Evolutionary conservation across 805 yeast species (phyloP).

Genomic region (Kuraishia capsulata): DNA sequence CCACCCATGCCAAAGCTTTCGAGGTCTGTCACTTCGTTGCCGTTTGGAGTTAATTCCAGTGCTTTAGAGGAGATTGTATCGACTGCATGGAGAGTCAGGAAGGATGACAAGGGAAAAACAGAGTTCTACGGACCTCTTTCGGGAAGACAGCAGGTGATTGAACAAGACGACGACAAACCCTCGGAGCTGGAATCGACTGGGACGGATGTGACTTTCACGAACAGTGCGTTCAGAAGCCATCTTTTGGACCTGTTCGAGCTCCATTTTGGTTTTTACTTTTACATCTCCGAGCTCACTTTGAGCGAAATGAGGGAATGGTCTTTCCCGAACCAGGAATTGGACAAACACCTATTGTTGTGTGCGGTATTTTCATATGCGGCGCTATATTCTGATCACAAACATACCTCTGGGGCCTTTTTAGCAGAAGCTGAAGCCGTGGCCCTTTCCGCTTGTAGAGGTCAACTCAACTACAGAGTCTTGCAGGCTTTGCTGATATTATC

Average conservation of each 20-base stretch:
- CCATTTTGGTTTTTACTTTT: constrained; percentile 18
- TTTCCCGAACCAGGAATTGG: constrained; percentile 16
- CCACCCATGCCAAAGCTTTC: constrained; percentile 9
- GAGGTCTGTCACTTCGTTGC: constrained; percentile 6
- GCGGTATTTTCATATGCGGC: constrained; percentile 21
- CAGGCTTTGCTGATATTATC: constrained; percentile 20
- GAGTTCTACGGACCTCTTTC: constrained; percentile 27
- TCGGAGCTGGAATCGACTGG: constrained; percentile 2
- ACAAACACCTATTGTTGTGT: constrained; percentile 18
- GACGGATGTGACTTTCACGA: constrained; percentile 8
- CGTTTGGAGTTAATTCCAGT: constrained; percentile 11
- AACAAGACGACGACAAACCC: constrained; percentile 9
- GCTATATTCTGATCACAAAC: constrained; percentile 9
- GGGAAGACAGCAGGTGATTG: constrained; percentile 20
- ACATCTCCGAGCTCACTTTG: constrained; percentile 12
- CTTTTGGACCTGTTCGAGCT: constrained; percentile 12
- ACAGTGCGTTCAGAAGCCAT: constrained; percentile 3
- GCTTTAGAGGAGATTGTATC: constrained; percentile 23
- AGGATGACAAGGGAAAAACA: constrained; percentile 15
- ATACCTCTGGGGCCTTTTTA: constrained; percentile 8
- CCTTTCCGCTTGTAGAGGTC: constrained; percentile 13
- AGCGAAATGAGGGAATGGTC: constrained; percentile 16
- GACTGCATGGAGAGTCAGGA: constrained; percentile 23
- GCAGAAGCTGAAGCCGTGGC: constrained; percentile 16
- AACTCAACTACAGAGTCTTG: constrained; percentile 14